A percentile compares a stretch with the other conserved stretches of the same genome.
These are phyloP conservation scores for Auricularia cornea DNA, from an alignment of 768 basidiomycete species.

Conservation along the genomic window DNA sequence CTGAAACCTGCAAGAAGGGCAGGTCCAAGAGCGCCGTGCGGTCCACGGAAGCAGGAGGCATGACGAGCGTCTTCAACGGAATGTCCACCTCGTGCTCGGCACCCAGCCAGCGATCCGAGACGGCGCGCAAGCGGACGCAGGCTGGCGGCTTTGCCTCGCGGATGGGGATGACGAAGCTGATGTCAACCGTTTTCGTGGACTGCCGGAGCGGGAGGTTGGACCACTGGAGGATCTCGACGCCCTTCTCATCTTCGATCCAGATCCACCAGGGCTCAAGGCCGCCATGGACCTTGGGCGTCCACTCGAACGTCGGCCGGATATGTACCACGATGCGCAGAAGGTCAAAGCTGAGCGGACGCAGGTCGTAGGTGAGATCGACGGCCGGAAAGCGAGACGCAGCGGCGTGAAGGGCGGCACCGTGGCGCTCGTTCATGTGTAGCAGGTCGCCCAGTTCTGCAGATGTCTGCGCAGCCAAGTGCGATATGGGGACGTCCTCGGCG, in stretches of 20 bases:
- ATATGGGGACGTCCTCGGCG: conserved; percentile 71
- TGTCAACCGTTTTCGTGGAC: conserved; percentile 46
- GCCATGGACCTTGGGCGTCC: conserved; percentile 72
- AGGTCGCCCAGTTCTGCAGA: conserved; percentile 68
- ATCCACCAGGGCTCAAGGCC: conserved; percentile 84
- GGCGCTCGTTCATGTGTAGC: conserved; percentile 76
- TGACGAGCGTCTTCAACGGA: conserved; percentile 56
- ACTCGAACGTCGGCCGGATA: conserved; percentile 62
- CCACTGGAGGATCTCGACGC: conserved; percentile 74
- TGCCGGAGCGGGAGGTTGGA: conserved; percentile 64
- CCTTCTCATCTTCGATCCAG: conserved; percentile 86
- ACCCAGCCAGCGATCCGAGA: conserved; percentile 91
- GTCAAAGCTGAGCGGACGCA: conserved; percentile 79
- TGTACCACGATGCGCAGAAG: conserved; percentile 67
- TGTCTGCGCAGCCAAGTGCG: conserved; percentile 60
- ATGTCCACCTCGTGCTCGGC: conserved; percentile 69
- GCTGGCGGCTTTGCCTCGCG: conserved; percentile 48
- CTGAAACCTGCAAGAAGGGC: conserved; percentile 59
- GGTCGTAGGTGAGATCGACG: conserved; percentile 49
- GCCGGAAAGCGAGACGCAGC: conserved; percentile 84
- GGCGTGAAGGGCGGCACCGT: conserved; percentile 68
- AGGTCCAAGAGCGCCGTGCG: conserved; percentile 62
- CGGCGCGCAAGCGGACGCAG: conserved; percentile 63
- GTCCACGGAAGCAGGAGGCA: conserved; percentile 55
- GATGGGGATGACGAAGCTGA: conserved; percentile 78